Evolutionary conservation across 2,329 filamentous ascomycete genomes (phyloP), one percentile per base, ranked within the genome.

Genomic region (Xylaria sp.): DNA sequence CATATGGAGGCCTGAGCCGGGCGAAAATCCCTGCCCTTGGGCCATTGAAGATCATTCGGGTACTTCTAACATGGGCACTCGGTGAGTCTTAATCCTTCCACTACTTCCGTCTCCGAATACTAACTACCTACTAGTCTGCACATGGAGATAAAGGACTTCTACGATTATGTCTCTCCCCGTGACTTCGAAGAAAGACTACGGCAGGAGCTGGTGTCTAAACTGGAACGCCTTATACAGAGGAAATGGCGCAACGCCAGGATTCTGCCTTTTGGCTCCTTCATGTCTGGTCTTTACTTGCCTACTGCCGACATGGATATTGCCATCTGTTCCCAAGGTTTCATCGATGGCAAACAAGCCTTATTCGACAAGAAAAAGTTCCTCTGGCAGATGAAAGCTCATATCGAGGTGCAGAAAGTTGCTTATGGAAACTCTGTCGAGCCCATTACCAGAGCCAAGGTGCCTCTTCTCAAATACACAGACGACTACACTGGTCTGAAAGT

Each of bases 241-340:
- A 82, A 83, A 58, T 91, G 89, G 74, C 80, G 83, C 13, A 87
- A 88, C 56, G 88, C 90, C 11, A 85, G 90, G 58, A 83, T 97
- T 7, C 84, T 87, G 40, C 86, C 91, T 10, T 99, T 99, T 78
- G 96, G 96, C n/a, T 98, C 96, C 0, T 99, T 94, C 80, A 94
- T 93, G 73, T 93, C 93, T 3, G 93, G 92, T 0, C 83, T 93
- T 7, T 89, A 89, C 73, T 81, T 89, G 2, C 87, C 87, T 0
- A 89, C 92, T 0, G 93, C 93, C 17, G 96, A 99, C 77, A 97
- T 99, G 90, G 96, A 99, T 78, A 84, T 99, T 57, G 96, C 97
- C 2, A 87, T 96, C 61, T 88, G 94, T 59, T 89, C 87, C 0
- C 74, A 79, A 9, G 82, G 84, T 31, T 93, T 88, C 71, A 83